Base-by-base conservation (phyloP, 108 stramenopile species). In the Mediolabrus comicus region DNA sequence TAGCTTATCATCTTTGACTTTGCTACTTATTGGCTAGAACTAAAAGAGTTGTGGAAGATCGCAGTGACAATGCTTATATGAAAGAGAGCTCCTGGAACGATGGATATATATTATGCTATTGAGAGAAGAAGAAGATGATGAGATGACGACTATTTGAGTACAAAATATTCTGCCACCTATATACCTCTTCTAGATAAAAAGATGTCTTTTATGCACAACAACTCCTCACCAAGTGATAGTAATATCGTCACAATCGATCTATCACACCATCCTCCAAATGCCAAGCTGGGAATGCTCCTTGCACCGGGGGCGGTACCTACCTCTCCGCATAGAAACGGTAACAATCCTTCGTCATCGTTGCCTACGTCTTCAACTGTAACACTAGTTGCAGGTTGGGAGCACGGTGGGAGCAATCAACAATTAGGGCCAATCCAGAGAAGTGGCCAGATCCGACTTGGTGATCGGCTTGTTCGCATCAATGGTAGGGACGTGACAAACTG, bases 361-460 rank as follows among this genome's bases (percentile, higher is more conserved):
- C 57, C 59, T 12, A 31, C 56, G 30, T 26, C 34, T 8, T 64
- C 65, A 32, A 60, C 36, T 26, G 64, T 67, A 6, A 74, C 63
- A 16, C 68, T 80, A 22, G 65, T 81, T 33, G 80, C 80, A 19
- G 74, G 63, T 30, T 81, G 80, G 80, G 74, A 75, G 19, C 69
- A 71, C 33, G 25, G 30, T 28, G 26, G 36, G 9, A 31, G 25
- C 29, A 53, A 66, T 30, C 56, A 33, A 19, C 60, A 46, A n/a
- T 39, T 83, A n/a, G 82, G 82, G 8, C 77, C 77, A 41, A 53
- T 83, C 26, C 82, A 79, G 39, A 29, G 72, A 65, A 60, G 77
- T 9, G 82, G 82, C 10, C 29, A 28, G 28, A 67, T 83, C 0
- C 72, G 82, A 41, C 34, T 83, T 16, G 82, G 82, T 3, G 82